Conservation (phyloP, 805 yeast genomes). For the Wickerhamiella parazyma region DNA sequence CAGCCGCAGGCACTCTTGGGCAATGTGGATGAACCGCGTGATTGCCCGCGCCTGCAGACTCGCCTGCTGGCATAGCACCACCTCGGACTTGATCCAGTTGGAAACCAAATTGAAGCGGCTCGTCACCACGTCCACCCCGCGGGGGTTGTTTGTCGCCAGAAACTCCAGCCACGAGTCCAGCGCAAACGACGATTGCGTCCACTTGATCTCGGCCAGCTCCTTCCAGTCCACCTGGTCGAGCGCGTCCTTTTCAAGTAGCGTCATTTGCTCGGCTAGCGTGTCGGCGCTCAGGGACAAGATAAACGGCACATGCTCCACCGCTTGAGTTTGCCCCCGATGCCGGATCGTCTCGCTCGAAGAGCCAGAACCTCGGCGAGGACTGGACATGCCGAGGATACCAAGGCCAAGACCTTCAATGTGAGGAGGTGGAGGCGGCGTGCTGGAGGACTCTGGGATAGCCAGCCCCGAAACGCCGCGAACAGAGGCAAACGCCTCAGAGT, state of each 20-base stretch:
- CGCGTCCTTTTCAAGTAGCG: conserved; percentile 75
- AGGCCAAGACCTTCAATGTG: too few relatives aligned
- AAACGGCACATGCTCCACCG: conserved; percentile 58
- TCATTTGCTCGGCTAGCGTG: conserved; percentile 64
- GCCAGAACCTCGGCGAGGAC: too few relatives aligned
- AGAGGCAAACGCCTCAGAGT: conserved; percentile 13
- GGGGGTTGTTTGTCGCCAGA: conserved; percentile 39
- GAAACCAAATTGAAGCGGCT: conserved; percentile 79
- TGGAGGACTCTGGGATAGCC: conserved; percentile 8
- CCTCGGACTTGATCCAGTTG: conserved; percentile 85
- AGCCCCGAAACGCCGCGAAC: conserved; percentile 1
- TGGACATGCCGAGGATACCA: too few relatives aligned
- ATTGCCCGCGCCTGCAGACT: conserved; percentile 52
- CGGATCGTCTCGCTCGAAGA: not conserved
- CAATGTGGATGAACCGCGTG: conserved; percentile 80
- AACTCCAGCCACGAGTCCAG: conserved; percentile 75
- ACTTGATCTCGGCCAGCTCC: conserved; percentile 62
- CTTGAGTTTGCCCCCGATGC: too few relatives aligned
- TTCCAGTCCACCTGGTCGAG: conserved; percentile 83
- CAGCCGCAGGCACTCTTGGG: conserved; percentile 51
- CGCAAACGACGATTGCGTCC: conserved; percentile 55
- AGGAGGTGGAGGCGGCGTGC: not conserved
- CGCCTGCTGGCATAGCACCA: conserved; percentile 50
- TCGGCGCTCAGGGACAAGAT: conserved; percentile 57
- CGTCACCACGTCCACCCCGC: conserved; percentile 74